Evolutionary conservation across 164 flowering plant species (phyloP).

Genomic region (Saururus chinensis): DNA sequence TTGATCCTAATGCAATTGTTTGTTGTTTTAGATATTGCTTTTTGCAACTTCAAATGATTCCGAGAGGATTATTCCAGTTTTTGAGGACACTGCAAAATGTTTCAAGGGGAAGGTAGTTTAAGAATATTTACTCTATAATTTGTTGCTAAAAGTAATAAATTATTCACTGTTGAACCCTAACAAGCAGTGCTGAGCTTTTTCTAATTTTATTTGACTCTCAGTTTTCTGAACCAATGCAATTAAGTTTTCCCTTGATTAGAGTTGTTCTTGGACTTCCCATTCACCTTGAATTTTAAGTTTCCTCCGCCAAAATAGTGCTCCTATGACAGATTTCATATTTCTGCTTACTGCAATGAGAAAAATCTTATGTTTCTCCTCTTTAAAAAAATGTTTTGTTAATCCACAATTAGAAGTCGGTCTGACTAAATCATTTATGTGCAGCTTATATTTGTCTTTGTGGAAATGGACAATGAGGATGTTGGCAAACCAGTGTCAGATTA

Average conservation of each 20-base stretch:
- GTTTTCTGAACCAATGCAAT: no score
- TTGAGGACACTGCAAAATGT: conserved; percentile 68
- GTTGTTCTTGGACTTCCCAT: background rate
- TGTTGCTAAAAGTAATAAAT: no score
- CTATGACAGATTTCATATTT: background rate
- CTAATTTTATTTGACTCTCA: no score
- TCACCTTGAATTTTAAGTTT: no score
- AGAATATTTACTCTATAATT: background rate
- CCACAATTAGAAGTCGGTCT: background rate
- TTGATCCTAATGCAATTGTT: conserved; percentile 5
- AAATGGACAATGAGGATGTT: conserved; percentile 74
- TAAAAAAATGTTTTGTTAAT: background rate
- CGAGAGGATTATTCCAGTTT: conserved; percentile 46
- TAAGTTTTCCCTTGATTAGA: no score
- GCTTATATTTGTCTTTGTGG: conserved; percentile 75
- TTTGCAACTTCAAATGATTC: conserved; percentile 65
- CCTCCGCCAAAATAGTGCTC: background rate
- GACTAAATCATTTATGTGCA: conserved; percentile 19
- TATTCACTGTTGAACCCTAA: no score
- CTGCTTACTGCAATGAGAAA: background rate
- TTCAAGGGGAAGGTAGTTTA: conserved; percentile 86
- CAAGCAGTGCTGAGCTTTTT: no score
- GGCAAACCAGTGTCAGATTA: conserved; percentile 88
- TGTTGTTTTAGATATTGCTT: conserved; percentile 53
- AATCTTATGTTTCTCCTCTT: background rate